Conservation (phyloP, 2,329 filamentous ascomycete genomes). For the Ophiocordyceps polyrhachis-furcata region DNA sequence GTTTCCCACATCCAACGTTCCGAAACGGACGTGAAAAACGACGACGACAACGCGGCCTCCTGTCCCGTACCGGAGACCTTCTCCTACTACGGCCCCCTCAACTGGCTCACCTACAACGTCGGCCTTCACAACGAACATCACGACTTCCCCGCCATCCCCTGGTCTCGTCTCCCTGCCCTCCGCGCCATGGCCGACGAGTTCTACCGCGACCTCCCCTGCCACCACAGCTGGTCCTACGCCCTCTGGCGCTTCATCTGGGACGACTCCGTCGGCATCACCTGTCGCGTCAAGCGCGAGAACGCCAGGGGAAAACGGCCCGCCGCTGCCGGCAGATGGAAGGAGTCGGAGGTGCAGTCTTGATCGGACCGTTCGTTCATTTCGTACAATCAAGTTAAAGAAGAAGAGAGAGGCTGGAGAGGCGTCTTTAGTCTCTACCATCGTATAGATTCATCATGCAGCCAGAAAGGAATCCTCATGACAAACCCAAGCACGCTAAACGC, state of each 20-base stretch:
- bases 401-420: too few relatives aligned
- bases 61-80: constrained; percentile 77
- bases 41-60: constrained; percentile 12
- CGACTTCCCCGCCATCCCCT: constrained; percentile 92
- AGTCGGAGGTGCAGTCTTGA: constrained; percentile 49
- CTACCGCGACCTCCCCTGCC: constrained; percentile 70
- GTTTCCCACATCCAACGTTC: constrained; percentile 34
- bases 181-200: constrained; percentile 75
- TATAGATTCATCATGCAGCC: too few relatives aligned
- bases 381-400: too few relatives aligned
- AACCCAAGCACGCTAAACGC: too few relatives aligned
- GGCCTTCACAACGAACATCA: constrained; percentile 98
- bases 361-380: too few relatives aligned
- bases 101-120: constrained; percentile 90
- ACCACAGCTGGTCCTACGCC: constrained; percentile 80
- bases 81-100: constrained; percentile 88
- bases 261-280: constrained; percentile 73
- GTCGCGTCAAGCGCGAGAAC: constrained; percentile 79
- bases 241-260: constrained; percentile 95
- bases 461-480: too few relatives aligned
- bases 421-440: too few relatives aligned
- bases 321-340: constrained; percentile 34
- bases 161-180: constrained; percentile 67
- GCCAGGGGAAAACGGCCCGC: constrained; percentile 36
- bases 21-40: constrained; percentile 27